Percentiles rank a stretch among this genome's conserved stretches.
phyloP scores from a whole-genome alignment of 2,329 filamentous ascomycete genomes.

The Xylariaceae sp. region DNA sequence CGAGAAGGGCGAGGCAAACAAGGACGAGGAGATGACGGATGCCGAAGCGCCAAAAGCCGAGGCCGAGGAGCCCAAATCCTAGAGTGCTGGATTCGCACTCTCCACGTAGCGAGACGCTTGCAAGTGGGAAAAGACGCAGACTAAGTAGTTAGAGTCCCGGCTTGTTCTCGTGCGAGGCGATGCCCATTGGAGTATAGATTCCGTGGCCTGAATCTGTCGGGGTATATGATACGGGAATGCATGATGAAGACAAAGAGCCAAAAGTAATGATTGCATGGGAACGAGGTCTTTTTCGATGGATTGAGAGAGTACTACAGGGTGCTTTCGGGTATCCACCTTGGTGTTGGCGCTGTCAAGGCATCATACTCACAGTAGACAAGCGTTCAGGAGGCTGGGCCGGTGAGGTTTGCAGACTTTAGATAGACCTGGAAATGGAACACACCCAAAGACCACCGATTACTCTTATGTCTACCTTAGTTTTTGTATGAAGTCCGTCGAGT shows the following conservation, averaged over 20 bases:
- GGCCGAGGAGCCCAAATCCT: slow-evolving; percentile 35
- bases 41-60: slow-evolving; percentile 47
- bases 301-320: too few relatives aligned
- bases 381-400: too few relatives aligned
- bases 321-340: too few relatives aligned
- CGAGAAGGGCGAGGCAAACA: slow-evolving; percentile 40
- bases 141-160: too few relatives aligned
- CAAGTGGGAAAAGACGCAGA: background rate
- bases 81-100: slow-evolving; percentile 49
- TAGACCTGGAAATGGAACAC: background rate
- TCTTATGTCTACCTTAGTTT: too few relatives aligned
- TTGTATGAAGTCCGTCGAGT: too few relatives aligned
- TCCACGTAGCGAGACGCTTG: background rate
- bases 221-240: background rate
- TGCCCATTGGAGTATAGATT: too few relatives aligned
- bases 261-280: slow-evolving; percentile 1
- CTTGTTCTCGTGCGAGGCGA: too few relatives aligned
- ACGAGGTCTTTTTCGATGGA: background rate
- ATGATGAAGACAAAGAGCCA: slow-evolving; percentile 1
- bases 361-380: too few relatives aligned
- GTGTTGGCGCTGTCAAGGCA: too few relatives aligned
- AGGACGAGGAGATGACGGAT: slow-evolving; percentile 59
- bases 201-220: too few relatives aligned
- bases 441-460: too few relatives aligned
- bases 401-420: background rate